Conservation (phyloP, 192 early-diverging fungal species). For the Rhizophagus sp. region DNA sequence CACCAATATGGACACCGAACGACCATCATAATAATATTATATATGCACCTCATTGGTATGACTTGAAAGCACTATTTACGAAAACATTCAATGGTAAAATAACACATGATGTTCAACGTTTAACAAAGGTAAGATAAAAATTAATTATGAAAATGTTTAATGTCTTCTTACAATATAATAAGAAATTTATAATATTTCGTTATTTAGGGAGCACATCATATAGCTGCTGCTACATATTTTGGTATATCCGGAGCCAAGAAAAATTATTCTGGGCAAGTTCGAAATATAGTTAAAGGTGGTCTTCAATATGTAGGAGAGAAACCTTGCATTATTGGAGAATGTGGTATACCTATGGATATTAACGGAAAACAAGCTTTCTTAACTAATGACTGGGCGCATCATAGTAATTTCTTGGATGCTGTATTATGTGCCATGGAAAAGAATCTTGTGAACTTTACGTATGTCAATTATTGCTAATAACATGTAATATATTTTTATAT, state of each 20-base stretch:
- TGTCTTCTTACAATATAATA: background rate
- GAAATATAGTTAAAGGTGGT: constrained; percentile 63
- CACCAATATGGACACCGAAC: constrained; percentile 46
- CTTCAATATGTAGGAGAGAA: constrained; percentile 59
- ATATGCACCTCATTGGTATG: constrained; percentile 89
- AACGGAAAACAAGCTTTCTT: constrained; percentile 71
- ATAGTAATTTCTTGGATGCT: constrained; percentile 77
- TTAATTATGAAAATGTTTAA: background rate
- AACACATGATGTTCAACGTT: constrained; percentile 80
- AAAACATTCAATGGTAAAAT: constrained; percentile 69
- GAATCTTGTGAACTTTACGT: constrained; percentile 78
- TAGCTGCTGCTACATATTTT: constrained; percentile 76
- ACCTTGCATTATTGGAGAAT: constrained; percentile 77
- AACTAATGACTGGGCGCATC: constrained; percentile 70
- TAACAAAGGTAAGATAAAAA: constrained; percentile 56
- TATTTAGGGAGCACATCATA: constrained; percentile 64
- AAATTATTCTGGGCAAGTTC: constrained; percentile 76
- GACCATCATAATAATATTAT: constrained; percentile 61
- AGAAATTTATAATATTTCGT: constrained; percentile 17
- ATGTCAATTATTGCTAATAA: constrained; percentile 22
- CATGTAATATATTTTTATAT: background rate
- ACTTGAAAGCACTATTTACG: constrained; percentile 74
- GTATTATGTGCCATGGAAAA: constrained; percentile 71
- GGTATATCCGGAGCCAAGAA: constrained; percentile 69
- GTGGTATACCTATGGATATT: constrained; percentile 87